These are phyloP conservation scores for Talaromyces sp. DNA, from an alignment of 2,329 filamentous ascomycete species.

Conservation along the genomic window DNA sequence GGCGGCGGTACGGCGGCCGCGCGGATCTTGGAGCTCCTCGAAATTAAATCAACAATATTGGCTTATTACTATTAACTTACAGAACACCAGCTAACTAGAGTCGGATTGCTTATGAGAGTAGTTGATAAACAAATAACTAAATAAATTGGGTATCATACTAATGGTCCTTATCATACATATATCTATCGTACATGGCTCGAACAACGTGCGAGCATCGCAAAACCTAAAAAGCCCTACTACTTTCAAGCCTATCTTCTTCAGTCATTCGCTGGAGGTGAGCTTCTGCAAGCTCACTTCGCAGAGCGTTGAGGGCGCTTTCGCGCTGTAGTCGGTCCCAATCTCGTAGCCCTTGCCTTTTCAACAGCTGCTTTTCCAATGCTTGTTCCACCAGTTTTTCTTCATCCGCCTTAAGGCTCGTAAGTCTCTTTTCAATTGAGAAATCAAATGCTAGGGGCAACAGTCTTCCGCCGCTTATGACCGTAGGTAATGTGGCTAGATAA, in stretches of 20 bases:
- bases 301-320: conserved; percentile 47
- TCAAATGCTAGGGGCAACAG: conserved; percentile 40
- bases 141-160: conserved; percentile 5
- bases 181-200: conserved; percentile 3
- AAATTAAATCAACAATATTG: background rate
- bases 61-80: background rate
- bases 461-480: conserved; percentile 46
- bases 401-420: conserved; percentile 46
- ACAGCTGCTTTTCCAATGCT: conserved; percentile 44
- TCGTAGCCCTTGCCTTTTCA: conserved; percentile 42
- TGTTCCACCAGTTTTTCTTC: conserved; percentile 47
- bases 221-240: conserved; percentile 39
- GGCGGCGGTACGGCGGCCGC: background rate
- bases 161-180: background rate
- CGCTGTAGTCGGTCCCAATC: conserved; percentile 51
- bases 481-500: conserved; percentile 39
- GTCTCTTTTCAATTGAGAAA: conserved; percentile 43
- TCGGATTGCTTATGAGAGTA: background rate
- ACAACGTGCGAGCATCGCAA: background rate
- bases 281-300: conserved; percentile 51
- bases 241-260: conserved; percentile 43
- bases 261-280: conserved; percentile 48
- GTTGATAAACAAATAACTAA: background rate
- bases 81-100: background rate
- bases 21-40: background rate